phyloP scores from a whole-genome alignment of 1,139 yeast species.

The Martiniozyma asiatica region DNA sequence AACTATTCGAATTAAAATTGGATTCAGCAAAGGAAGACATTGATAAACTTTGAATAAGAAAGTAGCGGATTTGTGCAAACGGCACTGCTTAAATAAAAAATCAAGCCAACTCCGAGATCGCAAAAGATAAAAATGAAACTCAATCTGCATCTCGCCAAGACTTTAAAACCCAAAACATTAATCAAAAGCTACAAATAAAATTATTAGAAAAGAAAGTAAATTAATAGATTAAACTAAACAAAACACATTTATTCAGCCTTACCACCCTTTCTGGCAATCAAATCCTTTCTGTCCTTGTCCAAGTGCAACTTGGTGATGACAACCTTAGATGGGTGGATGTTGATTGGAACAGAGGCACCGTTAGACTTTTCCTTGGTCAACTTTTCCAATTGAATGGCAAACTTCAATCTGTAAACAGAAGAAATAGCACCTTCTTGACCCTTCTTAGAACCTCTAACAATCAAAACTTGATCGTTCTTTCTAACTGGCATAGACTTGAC shows the following conservation, averaged over 20 bases:
- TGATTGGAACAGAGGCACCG: slow-evolving; percentile 97
- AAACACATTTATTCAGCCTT: slow-evolving; percentile 42
- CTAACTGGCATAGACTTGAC: slow-evolving; percentile 95
- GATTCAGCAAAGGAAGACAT: slow-evolving; percentile 61
- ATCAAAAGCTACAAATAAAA: too few species aligned
- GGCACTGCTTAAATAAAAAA: too few species aligned
- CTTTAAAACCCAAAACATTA: too few species aligned
- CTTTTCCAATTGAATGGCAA: slow-evolving; percentile 93
- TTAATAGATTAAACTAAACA: slow-evolving; percentile 2
- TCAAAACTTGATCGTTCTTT: slow-evolving; percentile 92
- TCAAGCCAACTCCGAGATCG: too few species aligned
- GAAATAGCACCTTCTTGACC: slow-evolving; percentile 98
- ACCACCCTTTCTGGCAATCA: slow-evolving; percentile 91
- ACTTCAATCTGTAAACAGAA: slow-evolving; percentile 98
- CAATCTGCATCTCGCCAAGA: too few species aligned
- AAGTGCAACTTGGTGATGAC: slow-evolving; percentile 97
- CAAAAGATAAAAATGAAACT: too few species aligned
- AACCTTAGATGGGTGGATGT: slow-evolving; percentile 98
- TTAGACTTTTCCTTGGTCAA: slow-evolving; percentile 95
- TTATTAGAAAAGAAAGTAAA: slow-evolving; percentile 1
- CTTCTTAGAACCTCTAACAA: slow-evolving; percentile 98
- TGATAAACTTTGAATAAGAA: background rate
- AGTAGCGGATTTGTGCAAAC: too few species aligned
- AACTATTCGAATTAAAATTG: slow-evolving; percentile 45
- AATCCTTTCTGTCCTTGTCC: slow-evolving; percentile 98